Evolutionary conservation across 2,329 filamentous ascomycete genomes (phyloP).

Genomic region (Colletotrichum truncatum): DNA sequence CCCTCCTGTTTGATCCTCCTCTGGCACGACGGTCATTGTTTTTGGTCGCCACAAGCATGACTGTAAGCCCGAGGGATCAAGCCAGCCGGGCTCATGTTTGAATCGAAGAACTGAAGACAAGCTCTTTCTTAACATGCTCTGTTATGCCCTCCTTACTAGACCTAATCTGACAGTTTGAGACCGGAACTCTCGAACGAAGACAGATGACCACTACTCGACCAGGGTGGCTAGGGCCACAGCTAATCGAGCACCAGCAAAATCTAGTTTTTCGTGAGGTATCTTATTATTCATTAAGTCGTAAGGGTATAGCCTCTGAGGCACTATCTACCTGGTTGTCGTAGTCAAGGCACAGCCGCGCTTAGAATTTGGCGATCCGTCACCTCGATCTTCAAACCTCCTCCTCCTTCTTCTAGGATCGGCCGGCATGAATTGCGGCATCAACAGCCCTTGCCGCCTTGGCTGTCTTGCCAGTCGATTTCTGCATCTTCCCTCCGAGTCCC

Average conservation of each 20-base stretch:
- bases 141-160: neutral
- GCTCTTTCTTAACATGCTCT: neutral
- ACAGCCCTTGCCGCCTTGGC: neutral
- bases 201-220: neutral
- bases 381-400: neutral
- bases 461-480: slow-evolving; percentile 14
- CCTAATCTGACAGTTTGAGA: neutral
- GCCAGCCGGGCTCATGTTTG: neutral
- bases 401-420: neutral
- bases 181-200: neutral
- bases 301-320: neutral
- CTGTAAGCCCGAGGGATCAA: neutral
- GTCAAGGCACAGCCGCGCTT: too few species aligned
- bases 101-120: neutral
- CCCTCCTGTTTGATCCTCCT: slow-evolving; percentile 29
- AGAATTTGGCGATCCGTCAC: too few species aligned
- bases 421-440: neutral
- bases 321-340: too few species aligned
- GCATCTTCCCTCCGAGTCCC: slow-evolving; percentile 11
- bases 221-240: slow-evolving; percentile 24
- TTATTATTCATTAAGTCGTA: neutral
- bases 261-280: neutral
- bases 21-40: slow-evolving; percentile 16
- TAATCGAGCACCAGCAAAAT: slow-evolving; percentile 5
- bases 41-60: slow-evolving; percentile 15